Conservation (phyloP, 106 monocot species). For the Dendrobium chrysotoxum region DNA sequence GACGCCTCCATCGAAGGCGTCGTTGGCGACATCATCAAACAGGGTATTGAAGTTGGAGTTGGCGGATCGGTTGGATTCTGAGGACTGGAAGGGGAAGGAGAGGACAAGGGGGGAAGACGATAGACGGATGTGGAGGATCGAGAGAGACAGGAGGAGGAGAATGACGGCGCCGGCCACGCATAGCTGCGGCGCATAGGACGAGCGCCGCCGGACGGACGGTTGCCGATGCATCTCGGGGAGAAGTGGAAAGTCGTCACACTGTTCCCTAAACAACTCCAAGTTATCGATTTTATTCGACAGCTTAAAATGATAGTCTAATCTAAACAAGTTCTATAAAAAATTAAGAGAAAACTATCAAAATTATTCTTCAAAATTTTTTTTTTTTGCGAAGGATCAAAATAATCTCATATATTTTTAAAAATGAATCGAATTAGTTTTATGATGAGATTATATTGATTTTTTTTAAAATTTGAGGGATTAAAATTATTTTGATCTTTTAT, state of each 20-base stretch:
- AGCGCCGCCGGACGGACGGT: slow-evolving; percentile 24
- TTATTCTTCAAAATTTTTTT: too few relatives aligned
- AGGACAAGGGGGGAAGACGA: slow-evolving; percentile 26
- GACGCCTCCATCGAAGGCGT: slow-evolving; percentile 23
- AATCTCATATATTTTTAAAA: too few relatives aligned
- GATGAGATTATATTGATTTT: too few relatives aligned
- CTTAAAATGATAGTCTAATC: neutral
- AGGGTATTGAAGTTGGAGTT: slow-evolving; percentile 6
- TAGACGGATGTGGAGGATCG: slow-evolving; percentile 60
- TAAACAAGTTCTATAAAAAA: too few relatives aligned
- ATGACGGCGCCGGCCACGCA: slow-evolving; percentile 34
- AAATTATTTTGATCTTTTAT: too few relatives aligned
- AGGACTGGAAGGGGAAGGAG: neutral
- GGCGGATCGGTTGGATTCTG: neutral
- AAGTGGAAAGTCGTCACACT: neutral
- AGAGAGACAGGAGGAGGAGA: slow-evolving; percentile 47
- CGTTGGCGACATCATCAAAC: slow-evolving; percentile 40
- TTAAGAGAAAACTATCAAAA: too few relatives aligned
- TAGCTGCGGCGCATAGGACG: slow-evolving; percentile 34
- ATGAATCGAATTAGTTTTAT: too few relatives aligned
- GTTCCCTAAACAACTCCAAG: neutral
- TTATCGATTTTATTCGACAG: neutral
- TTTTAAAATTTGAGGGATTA: too few relatives aligned
- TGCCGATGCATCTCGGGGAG: neutral
- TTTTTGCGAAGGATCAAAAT: too few relatives aligned